phyloP scores from a whole-genome alignment of 257 asterid genomes.

The Nicotiana obtusifolia region DNA sequence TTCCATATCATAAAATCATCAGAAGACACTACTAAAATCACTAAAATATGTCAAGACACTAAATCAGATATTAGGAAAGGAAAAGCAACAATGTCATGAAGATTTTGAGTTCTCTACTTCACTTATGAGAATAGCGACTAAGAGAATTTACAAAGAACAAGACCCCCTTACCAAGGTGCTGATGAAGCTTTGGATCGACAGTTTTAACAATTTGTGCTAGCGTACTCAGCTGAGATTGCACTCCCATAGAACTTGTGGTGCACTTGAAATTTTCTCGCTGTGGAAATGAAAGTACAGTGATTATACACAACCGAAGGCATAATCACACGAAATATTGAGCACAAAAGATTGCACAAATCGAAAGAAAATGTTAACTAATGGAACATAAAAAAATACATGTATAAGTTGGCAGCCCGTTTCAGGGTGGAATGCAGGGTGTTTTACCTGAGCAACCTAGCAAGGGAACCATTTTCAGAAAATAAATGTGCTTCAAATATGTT shows the following conservation, averaged over 20 bases:
- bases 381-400: neutral
- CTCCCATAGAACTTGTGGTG: constrained; percentile 77
- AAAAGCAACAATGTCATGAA: neutral
- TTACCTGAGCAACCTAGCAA: neutral
- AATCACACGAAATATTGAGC: constrained; percentile 14
- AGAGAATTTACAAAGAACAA: constrained; percentile 13
- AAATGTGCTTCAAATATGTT: neutral
- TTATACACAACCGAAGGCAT: constrained; percentile 14
- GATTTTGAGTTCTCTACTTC: neutral
- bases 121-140: neutral
- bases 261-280: constrained; percentile 90
- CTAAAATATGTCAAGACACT: neutral
- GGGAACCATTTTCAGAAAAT: neutral
- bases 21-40: neutral
- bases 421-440: neutral
- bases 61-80: neutral
- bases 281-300: constrained; percentile 18
- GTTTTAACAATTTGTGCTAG: constrained; percentile 78
- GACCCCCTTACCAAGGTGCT: constrained; percentile 68
- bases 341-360: neutral
- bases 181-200: constrained; percentile 91
- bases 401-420: neutral
- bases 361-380: neutral
- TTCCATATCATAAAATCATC: neutral
- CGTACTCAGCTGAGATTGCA: constrained; percentile 82